phyloP scores from a whole-genome alignment of 352 stramenopile genomes.

The Pythium insidiosum region DNA sequence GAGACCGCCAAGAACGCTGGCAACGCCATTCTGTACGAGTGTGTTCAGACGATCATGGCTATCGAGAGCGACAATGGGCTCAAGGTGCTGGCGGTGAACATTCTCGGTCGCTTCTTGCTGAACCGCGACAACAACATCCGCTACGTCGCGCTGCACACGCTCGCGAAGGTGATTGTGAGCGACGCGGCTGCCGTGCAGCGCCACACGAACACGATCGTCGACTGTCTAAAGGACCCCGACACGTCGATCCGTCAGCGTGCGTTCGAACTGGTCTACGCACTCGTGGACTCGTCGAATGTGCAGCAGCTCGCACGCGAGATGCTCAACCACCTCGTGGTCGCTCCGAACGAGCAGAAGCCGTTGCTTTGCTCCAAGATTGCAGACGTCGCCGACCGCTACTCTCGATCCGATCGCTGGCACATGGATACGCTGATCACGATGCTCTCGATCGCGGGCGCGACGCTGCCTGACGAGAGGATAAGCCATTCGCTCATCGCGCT shows the following conservation, averaged over 20 bases:
- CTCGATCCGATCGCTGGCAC: slow-evolving; percentile 84
- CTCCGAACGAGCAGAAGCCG: slow-evolving; percentile 91
- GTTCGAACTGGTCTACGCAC: slow-evolving; percentile 98
- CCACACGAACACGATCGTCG: slow-evolving; percentile 95
- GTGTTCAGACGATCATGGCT: slow-evolving; percentile 98
- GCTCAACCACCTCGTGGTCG: slow-evolving; percentile 99
- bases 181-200: slow-evolving; percentile 94
- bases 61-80: slow-evolving; percentile 97
- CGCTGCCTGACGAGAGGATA: slow-evolving; percentile 90
- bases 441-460: slow-evolving; percentile 95
- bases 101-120: slow-evolving; percentile 97
- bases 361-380: slow-evolving; percentile 92
- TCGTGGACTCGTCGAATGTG: slow-evolving; percentile 97
- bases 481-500: slow-evolving; percentile 94
- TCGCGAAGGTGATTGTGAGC: slow-evolving; percentile 88
- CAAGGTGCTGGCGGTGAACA: slow-evolving; percentile 97
- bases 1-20: slow-evolving; percentile 99
- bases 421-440: slow-evolving; percentile 98
- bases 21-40: slow-evolving; percentile 99
- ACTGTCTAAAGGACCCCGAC: slow-evolving; percentile 95
- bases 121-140: slow-evolving; percentile 99
- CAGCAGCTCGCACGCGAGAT: slow-evolving; percentile 95
- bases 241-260: slow-evolving; percentile 97
- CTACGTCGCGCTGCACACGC: slow-evolving; percentile 98
- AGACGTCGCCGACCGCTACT: slow-evolving; percentile 83